Evolutionary conservation across 2,329 filamentous ascomycete species (phyloP).

Genomic region (Elsinoe necatrix): DNA sequence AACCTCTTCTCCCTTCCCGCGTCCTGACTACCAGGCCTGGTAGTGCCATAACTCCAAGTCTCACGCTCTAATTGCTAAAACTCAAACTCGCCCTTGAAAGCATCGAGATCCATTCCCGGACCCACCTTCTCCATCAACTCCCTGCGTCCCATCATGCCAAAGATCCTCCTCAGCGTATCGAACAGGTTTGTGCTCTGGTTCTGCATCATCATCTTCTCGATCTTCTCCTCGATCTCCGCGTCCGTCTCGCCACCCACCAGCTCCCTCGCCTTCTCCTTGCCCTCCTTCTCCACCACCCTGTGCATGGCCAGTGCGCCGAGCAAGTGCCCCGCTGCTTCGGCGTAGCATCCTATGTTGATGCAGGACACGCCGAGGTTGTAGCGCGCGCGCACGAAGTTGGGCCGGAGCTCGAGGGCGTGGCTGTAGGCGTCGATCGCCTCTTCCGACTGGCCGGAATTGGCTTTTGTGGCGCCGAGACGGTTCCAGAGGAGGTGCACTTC

Average conservation of each 20-base stretch:
- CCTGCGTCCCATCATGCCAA: constrained; percentile 84
- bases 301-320: constrained; percentile 92
- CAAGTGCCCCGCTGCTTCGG: constrained; percentile 86
- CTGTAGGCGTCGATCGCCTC: constrained; percentile 97
- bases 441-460: constrained; percentile 86
- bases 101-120: constrained; percentile 80
- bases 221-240: constrained; percentile 55
- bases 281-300: constrained; percentile 80
- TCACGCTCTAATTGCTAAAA: constrained; percentile 44
- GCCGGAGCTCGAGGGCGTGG: constrained; percentile 77
- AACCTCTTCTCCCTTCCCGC: not conserved
- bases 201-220: constrained; percentile 84
- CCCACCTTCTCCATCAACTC: constrained; percentile 85
- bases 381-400: constrained; percentile 92
- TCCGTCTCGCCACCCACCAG: constrained; percentile 55
- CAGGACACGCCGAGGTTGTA: constrained; percentile 96
- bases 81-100: constrained; percentile 84
- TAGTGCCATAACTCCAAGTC: not conserved
- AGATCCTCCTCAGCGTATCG: constrained; percentile 89
- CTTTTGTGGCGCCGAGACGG: constrained; percentile 86
- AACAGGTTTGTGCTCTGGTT: constrained; percentile 96
- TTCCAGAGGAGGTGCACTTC: constrained; percentile 97
- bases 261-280: constrained; percentile 73
- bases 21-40: not conserved
- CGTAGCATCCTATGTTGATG: constrained; percentile 94